These are phyloP conservation scores for Nymphaea colorata DNA, from an alignment of 164 flowering plant species.

Conservation along the genomic window DNA sequence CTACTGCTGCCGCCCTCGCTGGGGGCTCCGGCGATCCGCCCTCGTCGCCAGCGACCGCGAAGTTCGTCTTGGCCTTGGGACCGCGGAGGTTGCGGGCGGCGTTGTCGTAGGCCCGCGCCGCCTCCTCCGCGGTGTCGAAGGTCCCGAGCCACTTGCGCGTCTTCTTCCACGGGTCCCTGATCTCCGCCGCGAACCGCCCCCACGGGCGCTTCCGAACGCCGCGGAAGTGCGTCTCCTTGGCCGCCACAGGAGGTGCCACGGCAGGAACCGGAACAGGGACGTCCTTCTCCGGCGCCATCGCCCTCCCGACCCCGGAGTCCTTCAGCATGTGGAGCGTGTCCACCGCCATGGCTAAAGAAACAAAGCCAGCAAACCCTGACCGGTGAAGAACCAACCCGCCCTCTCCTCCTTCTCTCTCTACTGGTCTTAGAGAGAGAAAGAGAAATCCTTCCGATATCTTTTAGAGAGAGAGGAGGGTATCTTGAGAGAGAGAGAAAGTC, in stretches of 20 bases:
- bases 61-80: conserved; percentile 45
- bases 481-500: not conserved
- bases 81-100: conserved; percentile 38
- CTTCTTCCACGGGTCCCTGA: conserved; percentile 47
- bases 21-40: not conserved
- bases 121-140: conserved; percentile 39
- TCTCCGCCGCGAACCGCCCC: conserved; percentile 49
- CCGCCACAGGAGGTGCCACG: not conserved
- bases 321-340: conserved; percentile 20
- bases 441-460: not conserved
- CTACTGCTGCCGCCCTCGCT: not conserved
- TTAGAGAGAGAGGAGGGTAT: not conserved
- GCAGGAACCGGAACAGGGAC: conserved; percentile 1
- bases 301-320: conserved; percentile 2
- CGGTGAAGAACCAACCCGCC: not conserved
- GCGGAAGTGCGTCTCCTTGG: conserved; percentile 25
- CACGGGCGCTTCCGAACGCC: conserved; percentile 44
- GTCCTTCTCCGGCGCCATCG: conserved; percentile 1
- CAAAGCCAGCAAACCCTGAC: not conserved
- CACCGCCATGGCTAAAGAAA: conserved; percentile 17
- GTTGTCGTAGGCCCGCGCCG: conserved; percentile 39
- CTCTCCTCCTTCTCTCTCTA: not conserved
- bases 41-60: conserved; percentile 12
- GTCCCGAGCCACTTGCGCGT: conserved; percentile 46
- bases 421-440: not conserved